These are phyloP conservation scores for Setomelanomma holmii DNA, from an alignment of 2,329 filamentous ascomycete species.

Conservation along the genomic window DNA sequence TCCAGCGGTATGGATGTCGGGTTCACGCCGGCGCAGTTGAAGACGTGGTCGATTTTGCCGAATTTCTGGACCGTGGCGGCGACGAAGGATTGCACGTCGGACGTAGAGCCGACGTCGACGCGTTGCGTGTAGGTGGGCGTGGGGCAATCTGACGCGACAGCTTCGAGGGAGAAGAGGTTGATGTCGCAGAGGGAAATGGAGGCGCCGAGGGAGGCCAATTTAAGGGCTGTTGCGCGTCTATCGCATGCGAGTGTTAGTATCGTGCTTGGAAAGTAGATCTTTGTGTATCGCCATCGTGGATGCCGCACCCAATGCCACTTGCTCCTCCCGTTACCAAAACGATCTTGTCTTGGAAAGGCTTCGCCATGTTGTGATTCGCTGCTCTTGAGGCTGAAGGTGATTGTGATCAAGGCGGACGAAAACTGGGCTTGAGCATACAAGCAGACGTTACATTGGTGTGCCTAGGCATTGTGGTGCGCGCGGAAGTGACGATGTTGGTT, in stretches of 20 bases:
- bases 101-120: slow-evolving; percentile 57
- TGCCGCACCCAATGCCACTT: slow-evolving; percentile 55
- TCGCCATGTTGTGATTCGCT: slow-evolving; percentile 24
- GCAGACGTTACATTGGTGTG: background rate
- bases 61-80: slow-evolving; percentile 44
- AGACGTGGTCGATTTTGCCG: slow-evolving; percentile 50
- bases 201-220: slow-evolving; percentile 56
- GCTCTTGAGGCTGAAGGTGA: background rate
- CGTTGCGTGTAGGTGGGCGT: slow-evolving; percentile 37
- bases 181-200: slow-evolving; percentile 44
- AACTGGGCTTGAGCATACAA: background rate
- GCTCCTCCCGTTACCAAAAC: slow-evolving; percentile 41
- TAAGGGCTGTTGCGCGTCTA: slow-evolving; percentile 55
- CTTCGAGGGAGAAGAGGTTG: slow-evolving; percentile 51
- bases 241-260: no score
- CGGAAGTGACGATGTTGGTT: slow-evolving; percentile 16
- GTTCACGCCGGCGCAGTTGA: slow-evolving; percentile 59
- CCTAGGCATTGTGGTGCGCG: slow-evolving; percentile 11
- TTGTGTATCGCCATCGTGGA: no score
- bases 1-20: slow-evolving; percentile 52
- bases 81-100: slow-evolving; percentile 54
- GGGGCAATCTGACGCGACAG: slow-evolving; percentile 42
- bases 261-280: no score
- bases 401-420: background rate
- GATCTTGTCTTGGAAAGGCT: slow-evolving; percentile 39